phyloP scores from a whole-genome alignment of 129 eudicot genomes.

The Tanacetum coccineum region DNA sequence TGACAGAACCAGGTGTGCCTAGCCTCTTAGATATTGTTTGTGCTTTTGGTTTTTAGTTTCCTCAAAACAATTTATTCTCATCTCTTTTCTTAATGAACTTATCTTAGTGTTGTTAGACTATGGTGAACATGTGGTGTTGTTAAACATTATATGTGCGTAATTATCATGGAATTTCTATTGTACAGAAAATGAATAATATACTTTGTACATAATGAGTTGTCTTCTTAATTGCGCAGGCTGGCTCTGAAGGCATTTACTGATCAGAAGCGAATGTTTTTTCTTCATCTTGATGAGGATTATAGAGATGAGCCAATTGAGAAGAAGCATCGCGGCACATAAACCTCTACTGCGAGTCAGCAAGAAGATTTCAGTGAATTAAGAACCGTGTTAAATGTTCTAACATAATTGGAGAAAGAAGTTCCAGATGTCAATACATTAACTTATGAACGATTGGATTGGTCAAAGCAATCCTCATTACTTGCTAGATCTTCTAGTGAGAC shows the following conservation, averaged over 20 bases:
- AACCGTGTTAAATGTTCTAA: conserved; percentile 53
- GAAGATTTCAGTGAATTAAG: conserved; percentile 51
- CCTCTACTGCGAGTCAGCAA: conserved; percentile 38
- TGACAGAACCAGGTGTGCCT: too few species aligned
- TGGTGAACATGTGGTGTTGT: too few species aligned
- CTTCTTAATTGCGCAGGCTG: conserved; percentile 38
- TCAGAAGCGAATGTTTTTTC: conserved; percentile 77
- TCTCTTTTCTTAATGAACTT: too few species aligned
- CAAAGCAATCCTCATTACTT: conserved; percentile 59
- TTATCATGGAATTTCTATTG: too few species aligned
- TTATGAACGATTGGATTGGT: conserved; percentile 76
- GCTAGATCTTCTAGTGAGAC: conserved; percentile 34
- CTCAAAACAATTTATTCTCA: too few species aligned
- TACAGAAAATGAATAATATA: too few species aligned
- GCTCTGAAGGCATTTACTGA: conserved; percentile 92
- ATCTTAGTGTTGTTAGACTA: too few species aligned
- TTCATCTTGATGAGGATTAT: too few species aligned
- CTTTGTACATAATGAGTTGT: too few species aligned
- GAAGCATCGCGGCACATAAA: conserved; percentile 48
- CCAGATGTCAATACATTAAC: conserved; percentile 59
- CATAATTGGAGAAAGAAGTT: conserved; percentile 59
- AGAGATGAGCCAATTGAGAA: conserved; percentile 36
- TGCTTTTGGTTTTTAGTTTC: too few species aligned
- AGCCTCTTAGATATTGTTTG: too few species aligned
- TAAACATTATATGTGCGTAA: background rate